A percentile compares a stretch with the other conserved stretches of the same genome.
Evolutionary conservation across 2,329 filamentous ascomycete genomes (phyloP).

Genomic region (Aaosphaeria arxii): DNA sequence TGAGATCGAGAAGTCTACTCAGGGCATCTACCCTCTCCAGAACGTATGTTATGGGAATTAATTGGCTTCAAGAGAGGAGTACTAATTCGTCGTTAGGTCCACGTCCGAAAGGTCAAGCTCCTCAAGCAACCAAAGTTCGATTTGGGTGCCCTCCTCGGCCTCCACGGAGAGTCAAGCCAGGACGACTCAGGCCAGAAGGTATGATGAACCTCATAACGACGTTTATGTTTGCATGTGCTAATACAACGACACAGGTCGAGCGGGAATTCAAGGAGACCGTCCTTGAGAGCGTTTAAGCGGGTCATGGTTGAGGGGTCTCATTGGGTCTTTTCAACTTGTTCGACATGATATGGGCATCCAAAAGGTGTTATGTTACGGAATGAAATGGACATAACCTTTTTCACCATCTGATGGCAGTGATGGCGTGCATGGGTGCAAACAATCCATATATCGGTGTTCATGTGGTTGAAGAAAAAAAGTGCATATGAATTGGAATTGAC

Average conservation of each 20-base stretch:
- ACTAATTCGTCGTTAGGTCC: conserved; percentile 62
- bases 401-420: conserved; percentile 31
- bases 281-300: conserved; percentile 83
- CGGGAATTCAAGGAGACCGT: conserved; percentile 99
- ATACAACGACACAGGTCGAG: conserved; percentile 54
- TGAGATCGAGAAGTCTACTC: conserved; percentile 99
- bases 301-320: conserved; percentile 32
- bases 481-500: conserved; percentile 32
- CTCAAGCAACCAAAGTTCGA: conserved; percentile 99
- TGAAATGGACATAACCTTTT: conserved; percentile 38
- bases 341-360: conserved; percentile 42
- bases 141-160: conserved; percentile 88
- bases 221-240: not conserved
- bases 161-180: conserved; percentile 95
- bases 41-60: conserved; percentile 63
- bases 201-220: not conserved
- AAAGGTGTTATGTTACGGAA: conserved; percentile 43
- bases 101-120: conserved; percentile 99
- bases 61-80: conserved; percentile 1
- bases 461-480: conserved; percentile 32
- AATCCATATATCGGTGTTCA: conserved; percentile 32
- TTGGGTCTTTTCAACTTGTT: conserved; percentile 38
- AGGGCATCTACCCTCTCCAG: conserved; percentile 99
- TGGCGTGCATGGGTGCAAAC: conserved; percentile 31
- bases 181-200: conserved; percentile 98